phyloP scores from a whole-genome alignment of 106 monocot species.

The Chionographis japonica region DNA sequence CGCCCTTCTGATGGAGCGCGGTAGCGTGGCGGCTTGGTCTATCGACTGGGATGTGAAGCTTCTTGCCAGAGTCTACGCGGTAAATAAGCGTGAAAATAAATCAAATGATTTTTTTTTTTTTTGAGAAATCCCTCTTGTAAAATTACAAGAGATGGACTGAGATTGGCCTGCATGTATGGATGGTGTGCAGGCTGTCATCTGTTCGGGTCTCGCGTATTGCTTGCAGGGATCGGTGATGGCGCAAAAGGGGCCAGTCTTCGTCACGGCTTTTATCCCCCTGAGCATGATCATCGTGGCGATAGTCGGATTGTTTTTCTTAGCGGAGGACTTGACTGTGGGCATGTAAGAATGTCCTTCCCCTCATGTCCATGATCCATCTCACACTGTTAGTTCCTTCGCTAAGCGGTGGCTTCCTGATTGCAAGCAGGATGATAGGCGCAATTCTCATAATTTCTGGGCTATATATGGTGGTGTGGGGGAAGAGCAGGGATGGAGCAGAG shows the following conservation, averaged over 20 bases:
- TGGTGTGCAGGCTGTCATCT: neutral
- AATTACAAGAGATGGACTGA: neutral
- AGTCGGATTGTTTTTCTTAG: neutral
- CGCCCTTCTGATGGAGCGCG: neutral
- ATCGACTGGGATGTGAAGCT: neutral
- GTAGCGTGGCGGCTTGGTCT: neutral
- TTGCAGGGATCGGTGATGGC: neutral
- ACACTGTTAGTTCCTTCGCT: neutral
- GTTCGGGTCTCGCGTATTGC: conserved; percentile 2
- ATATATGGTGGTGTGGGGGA: conserved; percentile 9
- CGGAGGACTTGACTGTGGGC: conserved; percentile 7
- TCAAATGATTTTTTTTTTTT: neutral
- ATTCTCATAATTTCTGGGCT: conserved; percentile 7
- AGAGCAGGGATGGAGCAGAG: neutral
- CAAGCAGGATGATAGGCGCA: conserved; percentile 2
- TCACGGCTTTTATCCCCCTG: neutral
- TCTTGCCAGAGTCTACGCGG: neutral
- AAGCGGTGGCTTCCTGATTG: neutral
- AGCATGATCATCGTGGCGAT: neutral
- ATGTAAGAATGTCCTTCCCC: neutral
- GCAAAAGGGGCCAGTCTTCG: conserved; percentile 2
- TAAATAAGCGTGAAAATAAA: neutral
- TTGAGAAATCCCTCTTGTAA: neutral
- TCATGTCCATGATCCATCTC: neutral
- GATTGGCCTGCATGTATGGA: neutral